Evolutionary conservation across 2,329 filamentous ascomycete species (phyloP).

Genomic region (Colletotrichum limetticola): DNA sequence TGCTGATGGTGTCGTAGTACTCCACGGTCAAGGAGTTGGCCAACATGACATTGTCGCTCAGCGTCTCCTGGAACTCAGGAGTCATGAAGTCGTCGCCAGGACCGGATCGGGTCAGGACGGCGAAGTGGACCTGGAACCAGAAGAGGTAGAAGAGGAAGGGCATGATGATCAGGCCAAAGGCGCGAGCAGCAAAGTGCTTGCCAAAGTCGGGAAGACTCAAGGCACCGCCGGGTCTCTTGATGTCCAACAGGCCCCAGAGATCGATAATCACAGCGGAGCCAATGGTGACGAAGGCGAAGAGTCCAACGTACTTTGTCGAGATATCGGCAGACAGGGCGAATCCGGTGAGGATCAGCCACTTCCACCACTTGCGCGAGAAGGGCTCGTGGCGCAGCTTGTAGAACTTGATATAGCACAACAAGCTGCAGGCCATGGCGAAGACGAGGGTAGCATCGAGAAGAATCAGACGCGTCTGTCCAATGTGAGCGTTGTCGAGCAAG

Average conservation of each 20-base stretch:
- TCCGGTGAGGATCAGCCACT: conserved; percentile 96
- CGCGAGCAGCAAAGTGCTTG: conserved; percentile 90
- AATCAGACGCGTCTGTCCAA: conserved; percentile 95
- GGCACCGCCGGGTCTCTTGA: conserved; percentile 86
- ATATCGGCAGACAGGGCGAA: conserved; percentile 97
- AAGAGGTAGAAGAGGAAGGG: conserved; percentile 99
- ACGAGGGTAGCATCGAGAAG: conserved; percentile 94
- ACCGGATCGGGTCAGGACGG: conserved; percentile 86
- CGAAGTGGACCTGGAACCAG: conserved; percentile 99
- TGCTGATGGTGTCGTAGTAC: conserved; percentile 88
- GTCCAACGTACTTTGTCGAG: conserved; percentile 96
- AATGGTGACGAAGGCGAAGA: conserved; percentile 97
- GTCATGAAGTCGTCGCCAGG: conserved; percentile 99
- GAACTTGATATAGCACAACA: conserved; percentile 95
- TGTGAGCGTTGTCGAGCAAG: conserved; percentile 96
- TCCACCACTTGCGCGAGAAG: conserved; percentile 99
- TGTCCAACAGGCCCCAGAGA: conserved; percentile 91
- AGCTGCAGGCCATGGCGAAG: conserved; percentile 93
- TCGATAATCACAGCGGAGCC: conserved; percentile 94
- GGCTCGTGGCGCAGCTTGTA: conserved; percentile 93
- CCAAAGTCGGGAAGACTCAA: conserved; percentile 82
- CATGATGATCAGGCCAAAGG: conserved; percentile 86
- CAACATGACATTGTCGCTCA: conserved; percentile 94
- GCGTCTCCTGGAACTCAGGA: conserved; percentile 95
- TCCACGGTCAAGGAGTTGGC: conserved; percentile 87